These are phyloP conservation scores for Boletus fagicola DNA, from an alignment of 768 basidiomycete species.

Conservation along the genomic window DNA sequence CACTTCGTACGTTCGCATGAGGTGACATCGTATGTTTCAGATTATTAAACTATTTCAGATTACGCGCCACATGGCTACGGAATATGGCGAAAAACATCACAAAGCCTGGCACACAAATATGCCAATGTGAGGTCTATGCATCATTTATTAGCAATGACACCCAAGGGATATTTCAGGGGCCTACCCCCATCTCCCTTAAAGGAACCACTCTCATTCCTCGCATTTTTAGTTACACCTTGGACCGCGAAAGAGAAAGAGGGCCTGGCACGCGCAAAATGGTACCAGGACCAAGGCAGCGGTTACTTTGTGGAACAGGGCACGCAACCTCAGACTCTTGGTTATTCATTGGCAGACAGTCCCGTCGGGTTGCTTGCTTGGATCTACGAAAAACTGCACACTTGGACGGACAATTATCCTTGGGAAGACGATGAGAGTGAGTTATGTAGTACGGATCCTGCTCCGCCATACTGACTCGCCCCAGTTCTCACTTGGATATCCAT, in stretches of 20 bases:
- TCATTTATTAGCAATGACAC: neutral
- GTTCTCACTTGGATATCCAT: conserved; percentile 62
- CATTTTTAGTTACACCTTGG: conserved; percentile 29
- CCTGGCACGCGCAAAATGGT: conserved; percentile 19
- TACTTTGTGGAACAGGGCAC: conserved; percentile 37
- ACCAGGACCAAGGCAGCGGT: conserved; percentile 26
- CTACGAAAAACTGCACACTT: conserved; percentile 49
- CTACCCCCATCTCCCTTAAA: conserved; percentile 20
- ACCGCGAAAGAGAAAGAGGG: conserved; percentile 28
- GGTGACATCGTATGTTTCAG: neutral
- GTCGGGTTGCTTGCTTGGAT: conserved; percentile 54
- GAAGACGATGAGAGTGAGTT: conserved; percentile 52
- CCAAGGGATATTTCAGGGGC: conserved; percentile 14
- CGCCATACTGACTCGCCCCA: conserved; percentile 19
- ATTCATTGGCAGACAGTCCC: conserved; percentile 56
- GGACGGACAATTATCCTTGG: conserved; percentile 56
- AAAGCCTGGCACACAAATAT: conserved; percentile 56
- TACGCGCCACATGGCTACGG: conserved; percentile 31
- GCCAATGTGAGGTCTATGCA: conserved; percentile 35
- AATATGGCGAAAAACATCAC: conserved; percentile 40
- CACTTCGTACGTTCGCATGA: conserved; percentile 25
- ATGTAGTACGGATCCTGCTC: neutral
- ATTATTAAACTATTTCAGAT: conserved; percentile 29
- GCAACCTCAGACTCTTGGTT: conserved; percentile 53
- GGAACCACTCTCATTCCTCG: conserved; percentile 31